Conservation (phyloP, 305 asterid genomes). For the Euphrasia arctica region DNA sequence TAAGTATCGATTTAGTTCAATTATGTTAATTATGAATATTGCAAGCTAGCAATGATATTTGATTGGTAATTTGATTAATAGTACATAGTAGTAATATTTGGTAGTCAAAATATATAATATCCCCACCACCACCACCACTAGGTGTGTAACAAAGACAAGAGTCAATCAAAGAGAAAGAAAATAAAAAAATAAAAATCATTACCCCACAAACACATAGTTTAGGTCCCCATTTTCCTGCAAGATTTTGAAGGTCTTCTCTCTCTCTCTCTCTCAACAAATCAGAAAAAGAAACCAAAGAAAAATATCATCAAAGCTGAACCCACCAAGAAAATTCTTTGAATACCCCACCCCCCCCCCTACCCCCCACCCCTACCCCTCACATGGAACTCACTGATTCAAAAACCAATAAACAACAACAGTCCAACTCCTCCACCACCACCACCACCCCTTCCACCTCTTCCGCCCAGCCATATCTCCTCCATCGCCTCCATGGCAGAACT, state of each 20-base stretch:
- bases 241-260: slow-evolving; percentile 4
- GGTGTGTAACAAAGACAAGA: slow-evolving; percentile 35
- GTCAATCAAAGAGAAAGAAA: slow-evolving; percentile 34
- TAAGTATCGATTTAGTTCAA: too few species aligned
- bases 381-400: slow-evolving; percentile 68
- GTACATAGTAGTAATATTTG: too few species aligned
- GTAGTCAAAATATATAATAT: too few species aligned
- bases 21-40: too few species aligned
- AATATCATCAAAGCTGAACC: slow-evolving; percentile 45
- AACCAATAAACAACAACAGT: slow-evolving; percentile 39
- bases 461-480: slow-evolving; percentile 36
- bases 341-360: slow-evolving; percentile 36
- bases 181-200: slow-evolving; percentile 6
- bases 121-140: not conserved
- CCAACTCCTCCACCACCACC: slow-evolving; percentile 28
- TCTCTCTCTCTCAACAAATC: slow-evolving; percentile 25
- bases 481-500: slow-evolving; percentile 45
- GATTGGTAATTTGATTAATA: too few species aligned
- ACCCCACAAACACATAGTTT: slow-evolving; percentile 42
- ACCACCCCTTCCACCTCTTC: slow-evolving; percentile 21
- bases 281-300: slow-evolving; percentile 29
- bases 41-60: too few species aligned
- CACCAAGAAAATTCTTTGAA: slow-evolving; percentile 54
- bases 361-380: slow-evolving; percentile 28
- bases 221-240: slow-evolving; percentile 36